Evolutionary conservation across 1,139 yeast species (phyloP).

Genomic region (Hyphopichia wangnamkhiaoensis): DNA sequence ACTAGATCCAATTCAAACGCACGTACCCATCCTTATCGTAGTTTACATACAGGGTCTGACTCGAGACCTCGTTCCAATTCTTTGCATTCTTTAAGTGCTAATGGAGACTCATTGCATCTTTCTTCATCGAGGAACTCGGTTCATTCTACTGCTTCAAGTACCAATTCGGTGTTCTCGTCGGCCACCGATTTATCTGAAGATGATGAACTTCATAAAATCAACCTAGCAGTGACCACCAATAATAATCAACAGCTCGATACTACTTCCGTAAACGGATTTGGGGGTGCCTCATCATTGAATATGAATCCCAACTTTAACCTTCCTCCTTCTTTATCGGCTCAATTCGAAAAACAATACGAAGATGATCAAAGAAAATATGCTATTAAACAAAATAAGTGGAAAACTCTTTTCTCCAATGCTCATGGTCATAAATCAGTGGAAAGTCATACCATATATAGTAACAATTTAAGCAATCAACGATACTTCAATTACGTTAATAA

Average conservation of each 20-base stretch:
- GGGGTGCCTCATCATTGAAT: background rate
- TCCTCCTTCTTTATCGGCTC: slow-evolving; percentile 1
- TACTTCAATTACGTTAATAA: slow-evolving; percentile 5
- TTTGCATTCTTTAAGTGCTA: too few species aligned
- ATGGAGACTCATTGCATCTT: too few species aligned
- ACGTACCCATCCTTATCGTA: too few species aligned
- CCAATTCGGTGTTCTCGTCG: slow-evolving; percentile 13
- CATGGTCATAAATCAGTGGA: slow-evolving; percentile 3
- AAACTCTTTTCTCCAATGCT: slow-evolving; percentile 2
- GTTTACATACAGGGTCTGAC: too few species aligned
- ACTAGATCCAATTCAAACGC: too few species aligned
- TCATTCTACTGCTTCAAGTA: slow-evolving; percentile 8
- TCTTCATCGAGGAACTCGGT: slow-evolving; percentile 4
- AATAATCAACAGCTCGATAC: background rate
- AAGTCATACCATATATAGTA: background rate
- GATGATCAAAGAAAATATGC: slow-evolving; percentile 1
- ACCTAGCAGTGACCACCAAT: background rate
- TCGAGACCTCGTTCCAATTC: too few species aligned
- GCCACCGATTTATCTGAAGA: slow-evolving; percentile 10
- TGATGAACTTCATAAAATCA: slow-evolving; percentile 5
- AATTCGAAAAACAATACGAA: slow-evolving; percentile 1
- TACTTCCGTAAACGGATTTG: too few species aligned
- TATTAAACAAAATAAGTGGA: background rate
- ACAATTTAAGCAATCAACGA: slow-evolving; percentile 1
- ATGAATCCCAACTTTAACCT: background rate